These are phyloP conservation scores for Paratrypanosoma confusum DNA, from an alignment of 208 protist species.

Conservation along the genomic window DNA sequence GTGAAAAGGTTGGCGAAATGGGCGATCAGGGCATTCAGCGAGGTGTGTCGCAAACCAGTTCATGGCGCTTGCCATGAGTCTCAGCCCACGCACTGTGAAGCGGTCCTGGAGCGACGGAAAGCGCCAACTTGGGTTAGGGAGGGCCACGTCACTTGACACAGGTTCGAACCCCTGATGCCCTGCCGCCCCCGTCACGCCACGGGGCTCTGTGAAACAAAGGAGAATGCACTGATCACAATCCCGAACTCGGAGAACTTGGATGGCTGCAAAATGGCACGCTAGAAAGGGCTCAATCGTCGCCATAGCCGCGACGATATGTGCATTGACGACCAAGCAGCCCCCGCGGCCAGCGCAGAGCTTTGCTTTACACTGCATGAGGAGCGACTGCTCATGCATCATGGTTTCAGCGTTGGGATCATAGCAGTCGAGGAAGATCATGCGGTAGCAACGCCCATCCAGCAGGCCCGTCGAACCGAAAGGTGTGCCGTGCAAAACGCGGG, in stretches of 20 bases:
- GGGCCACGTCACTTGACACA: no score
- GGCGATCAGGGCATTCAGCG: no score
- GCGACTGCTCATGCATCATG: slow-evolving; percentile 56
- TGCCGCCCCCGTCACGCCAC: no score
- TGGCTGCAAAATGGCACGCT: slow-evolving; percentile 30
- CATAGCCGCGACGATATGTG: slow-evolving; percentile 38
- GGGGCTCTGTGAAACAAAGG: slow-evolving; percentile 38
- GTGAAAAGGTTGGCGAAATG: slow-evolving; percentile 5
- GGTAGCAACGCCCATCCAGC: slow-evolving; percentile 19
- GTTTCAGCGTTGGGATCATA: slow-evolving; percentile 57
- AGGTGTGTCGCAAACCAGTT: no score
- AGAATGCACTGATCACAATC: slow-evolving; percentile 55
- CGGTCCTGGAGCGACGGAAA: no score
- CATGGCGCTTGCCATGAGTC: no score
- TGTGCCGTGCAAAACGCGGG: slow-evolving; percentile 18
- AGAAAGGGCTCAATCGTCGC: slow-evolving; percentile 27
- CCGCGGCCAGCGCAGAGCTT: slow-evolving; percentile 41
- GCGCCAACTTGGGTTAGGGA: no score
- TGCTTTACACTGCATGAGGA: slow-evolving; percentile 37
- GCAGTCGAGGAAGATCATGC: slow-evolving; percentile 73
- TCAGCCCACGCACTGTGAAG: no score
- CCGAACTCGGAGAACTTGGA: slow-evolving; percentile 52
- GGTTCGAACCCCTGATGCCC: no score
- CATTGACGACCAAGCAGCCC: slow-evolving; percentile 61
- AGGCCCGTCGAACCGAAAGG: not conserved